phyloP scores from a whole-genome alignment of 129 eudicot genomes.

The Heracleum sosnowskyi region DNA sequence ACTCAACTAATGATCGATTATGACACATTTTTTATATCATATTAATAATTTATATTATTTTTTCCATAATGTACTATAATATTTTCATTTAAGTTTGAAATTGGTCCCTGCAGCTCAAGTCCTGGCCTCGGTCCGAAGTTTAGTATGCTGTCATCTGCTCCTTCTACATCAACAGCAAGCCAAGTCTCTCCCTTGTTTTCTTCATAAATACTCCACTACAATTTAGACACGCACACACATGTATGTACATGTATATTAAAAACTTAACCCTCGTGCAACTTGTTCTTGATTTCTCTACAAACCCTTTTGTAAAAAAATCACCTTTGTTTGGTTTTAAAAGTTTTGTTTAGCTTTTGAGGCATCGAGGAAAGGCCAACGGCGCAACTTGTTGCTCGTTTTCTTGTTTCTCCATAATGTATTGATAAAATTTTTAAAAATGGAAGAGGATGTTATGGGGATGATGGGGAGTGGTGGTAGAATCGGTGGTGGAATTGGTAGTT shows the following conservation, averaged over 20 bases:
- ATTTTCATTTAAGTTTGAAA: too few relatives aligned
- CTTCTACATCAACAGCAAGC: background rate
- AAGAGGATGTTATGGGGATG: slow-evolving; percentile 64
- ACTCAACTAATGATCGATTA: too few relatives aligned
- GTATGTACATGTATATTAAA: too few relatives aligned
- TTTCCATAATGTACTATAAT: too few relatives aligned
- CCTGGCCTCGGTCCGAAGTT: background rate
- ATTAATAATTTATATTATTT: too few relatives aligned
- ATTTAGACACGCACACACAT: background rate
- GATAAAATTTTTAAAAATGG: slow-evolving; percentile 25
- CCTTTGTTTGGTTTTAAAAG: background rate
- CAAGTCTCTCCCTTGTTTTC: background rate
- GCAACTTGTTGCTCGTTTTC: background rate
- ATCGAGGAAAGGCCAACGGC: background rate
- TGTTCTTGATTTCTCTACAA: too few relatives aligned
- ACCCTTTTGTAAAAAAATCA: too few relatives aligned
- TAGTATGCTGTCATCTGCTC: background rate
- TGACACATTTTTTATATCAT: too few relatives aligned
- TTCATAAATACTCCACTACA: background rate
- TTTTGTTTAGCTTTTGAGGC: too few relatives aligned
- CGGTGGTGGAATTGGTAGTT: slow-evolving; percentile 33
- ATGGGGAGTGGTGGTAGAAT: slow-evolving; percentile 25
- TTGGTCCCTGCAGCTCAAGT: too few relatives aligned
- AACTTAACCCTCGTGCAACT: too few relatives aligned
- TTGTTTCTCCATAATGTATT: background rate